Base-by-base conservation (phyloP, 768 basidiomycete genomes). In the Suillus discolor region DNA sequence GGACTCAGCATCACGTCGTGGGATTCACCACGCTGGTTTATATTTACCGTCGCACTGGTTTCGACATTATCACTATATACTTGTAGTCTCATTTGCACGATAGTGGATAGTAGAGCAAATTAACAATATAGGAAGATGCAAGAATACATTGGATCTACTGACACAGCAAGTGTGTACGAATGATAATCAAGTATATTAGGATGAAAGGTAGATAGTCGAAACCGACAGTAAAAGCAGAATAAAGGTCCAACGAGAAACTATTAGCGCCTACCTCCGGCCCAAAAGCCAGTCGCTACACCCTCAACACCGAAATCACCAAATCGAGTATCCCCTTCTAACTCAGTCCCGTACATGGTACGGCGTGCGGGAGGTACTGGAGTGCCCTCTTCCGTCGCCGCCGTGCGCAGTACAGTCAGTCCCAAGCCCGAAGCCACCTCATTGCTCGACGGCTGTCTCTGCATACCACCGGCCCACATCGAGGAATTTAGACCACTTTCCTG, bases 291-390 rank as follows among this genome's bases (percentile, higher is more conserved):
- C n/a, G 89, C 89, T 64, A 92, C 86, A 15, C 91, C 89, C 71
- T 91, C 89, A 31, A 91, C 81, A 45, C 92, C 92, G 73, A 93
- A 93, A 77, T 93, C 92, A 6, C 92, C 92, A 72, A 94, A 94
- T 61, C 92, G 85, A n/a, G 89, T 89, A 72, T 93, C 91, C 39
- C 80, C 80, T n/a, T 92, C 91, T 51, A 92, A 77, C 76, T 93
- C 92, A 0, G 92, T 93, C 9, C 92, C 92, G 74, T 92, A 93
- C 88, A 93, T 91, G 6, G 92, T 93, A 66, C 87, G 84, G 72
- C 84, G 86, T 68, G 84, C 81, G 5, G 82, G 80, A 31, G 81
- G 81, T 18, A 74, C 80, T 18, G 83, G 83, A 20, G 79, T 80
- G 20, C 72, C 75, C 61, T 70, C 68, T 55, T 84, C 83, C 15